phyloP scores from a whole-genome alignment of 2,329 filamentous ascomycete genomes.

The Penicillium sp. region DNA sequence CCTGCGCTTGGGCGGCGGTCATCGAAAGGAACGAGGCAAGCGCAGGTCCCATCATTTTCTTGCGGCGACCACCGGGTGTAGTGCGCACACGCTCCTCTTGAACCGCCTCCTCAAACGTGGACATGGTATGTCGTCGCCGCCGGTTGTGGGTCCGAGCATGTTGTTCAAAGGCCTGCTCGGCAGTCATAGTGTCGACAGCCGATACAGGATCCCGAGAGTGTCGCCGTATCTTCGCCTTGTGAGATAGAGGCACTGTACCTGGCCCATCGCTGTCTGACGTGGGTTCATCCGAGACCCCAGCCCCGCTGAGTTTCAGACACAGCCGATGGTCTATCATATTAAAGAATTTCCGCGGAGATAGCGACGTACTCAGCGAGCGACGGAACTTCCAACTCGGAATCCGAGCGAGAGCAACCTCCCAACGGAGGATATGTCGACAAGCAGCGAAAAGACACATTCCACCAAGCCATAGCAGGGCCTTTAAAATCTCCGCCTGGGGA shows the following conservation, averaged over 20 bases:
- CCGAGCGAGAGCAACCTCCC: slow-evolving; percentile 81
- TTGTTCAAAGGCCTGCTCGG: slow-evolving; percentile 29
- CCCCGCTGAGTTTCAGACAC: slow-evolving; percentile 52
- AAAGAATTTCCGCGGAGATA: slow-evolving; percentile 43
- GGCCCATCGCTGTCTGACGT: slow-evolving; percentile 43
- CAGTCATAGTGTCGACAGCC: slow-evolving; percentile 26
- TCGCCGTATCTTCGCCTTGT: slow-evolving; percentile 32
- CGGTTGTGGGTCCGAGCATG: slow-evolving; percentile 13
- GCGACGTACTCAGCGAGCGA: slow-evolving; percentile 49
- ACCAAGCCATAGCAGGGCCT: slow-evolving; percentile 82
- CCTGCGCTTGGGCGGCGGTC: slow-evolving; percentile 73
- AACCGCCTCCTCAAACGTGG: slow-evolving; percentile 44
- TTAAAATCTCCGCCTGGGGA: slow-evolving; percentile 81
- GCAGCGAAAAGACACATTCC: slow-evolving; percentile 73
- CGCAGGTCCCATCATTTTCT: slow-evolving; percentile 65
- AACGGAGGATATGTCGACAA: slow-evolving; percentile 73
- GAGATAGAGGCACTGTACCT: slow-evolving; percentile 38
- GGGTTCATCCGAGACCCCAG: slow-evolving; percentile 38
- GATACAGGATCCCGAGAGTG: slow-evolving; percentile 23
- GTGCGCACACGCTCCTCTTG: slow-evolving; percentile 35
- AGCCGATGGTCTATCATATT: slow-evolving; percentile 48
- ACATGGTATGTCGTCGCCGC: slow-evolving; percentile 55
- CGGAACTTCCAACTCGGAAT: slow-evolving; percentile 91
- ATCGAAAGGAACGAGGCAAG: slow-evolving; percentile 76
- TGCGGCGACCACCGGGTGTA: slow-evolving; percentile 66